Percentiles rank a stretch among this genome's conserved stretches.
phyloP scores from a whole-genome alignment of 2,329 filamentous ascomycete species.

The Podosphaera leucotricha region DNA sequence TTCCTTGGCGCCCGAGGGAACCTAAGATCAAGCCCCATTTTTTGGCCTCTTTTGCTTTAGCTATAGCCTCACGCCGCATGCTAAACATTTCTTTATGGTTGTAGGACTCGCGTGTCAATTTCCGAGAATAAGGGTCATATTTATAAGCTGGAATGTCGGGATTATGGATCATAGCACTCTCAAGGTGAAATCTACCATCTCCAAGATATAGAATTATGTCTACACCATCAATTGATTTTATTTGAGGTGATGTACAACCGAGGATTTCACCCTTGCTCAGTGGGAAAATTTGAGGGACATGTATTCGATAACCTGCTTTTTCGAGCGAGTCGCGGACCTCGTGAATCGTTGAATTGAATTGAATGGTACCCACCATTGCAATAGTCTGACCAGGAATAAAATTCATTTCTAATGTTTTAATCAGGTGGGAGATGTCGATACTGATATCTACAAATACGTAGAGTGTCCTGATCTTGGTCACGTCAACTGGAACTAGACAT shows the following conservation, averaged over 20 bases:
- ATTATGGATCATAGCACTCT: slow-evolving; percentile 98
- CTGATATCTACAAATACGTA: slow-evolving; percentile 98
- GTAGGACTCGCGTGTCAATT: slow-evolving; percentile 76
- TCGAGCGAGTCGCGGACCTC: slow-evolving; percentile 57
- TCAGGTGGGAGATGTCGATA: slow-evolving; percentile 72
- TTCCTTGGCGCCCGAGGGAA: slow-evolving; percentile 78
- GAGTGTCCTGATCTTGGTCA: slow-evolving; percentile 88
- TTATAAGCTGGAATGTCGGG: slow-evolving; percentile 74
- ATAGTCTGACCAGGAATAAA: slow-evolving; percentile 69
- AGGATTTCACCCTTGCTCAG: slow-evolving; percentile 88
- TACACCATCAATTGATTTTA: slow-evolving; percentile 32
- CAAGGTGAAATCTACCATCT: slow-evolving; percentile 84
- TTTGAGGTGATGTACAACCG: slow-evolving; percentile 76
- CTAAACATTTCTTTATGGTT: slow-evolving; percentile 77
- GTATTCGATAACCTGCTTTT: slow-evolving; percentile 57
- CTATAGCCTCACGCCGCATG: slow-evolving; percentile 54
- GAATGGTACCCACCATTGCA: slow-evolving; percentile 87
- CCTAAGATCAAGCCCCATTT: slow-evolving; percentile 95
- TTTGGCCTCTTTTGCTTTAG: slow-evolving; percentile 46
- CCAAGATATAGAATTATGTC: slow-evolving; percentile 75
- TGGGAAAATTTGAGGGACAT: slow-evolving; percentile 82
- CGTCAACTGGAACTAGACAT: slow-evolving; percentile 85
- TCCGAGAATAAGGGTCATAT: slow-evolving; percentile 89
- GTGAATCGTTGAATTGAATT: slow-evolving; percentile 95
- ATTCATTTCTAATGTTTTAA: slow-evolving; percentile 72